Percentiles rank a stretch among this genome's conserved stretches.
phyloP scores from a whole-genome alignment of 805 yeast genomes.

The Wickerhamomyces bisporus region DNA sequence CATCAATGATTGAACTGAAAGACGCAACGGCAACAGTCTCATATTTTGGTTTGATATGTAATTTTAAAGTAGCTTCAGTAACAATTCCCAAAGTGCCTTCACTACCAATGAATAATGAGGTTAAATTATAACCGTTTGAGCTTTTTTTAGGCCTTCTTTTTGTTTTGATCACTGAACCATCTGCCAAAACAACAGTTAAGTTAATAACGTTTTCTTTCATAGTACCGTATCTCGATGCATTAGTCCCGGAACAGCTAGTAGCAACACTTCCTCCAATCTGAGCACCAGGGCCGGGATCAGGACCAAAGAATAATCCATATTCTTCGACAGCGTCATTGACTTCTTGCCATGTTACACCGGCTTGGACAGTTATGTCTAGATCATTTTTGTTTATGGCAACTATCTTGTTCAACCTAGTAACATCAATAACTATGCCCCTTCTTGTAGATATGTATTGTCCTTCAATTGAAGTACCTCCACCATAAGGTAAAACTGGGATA shows the following conservation, averaged over 20 bases:
- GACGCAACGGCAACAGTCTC: slow-evolving; percentile 68
- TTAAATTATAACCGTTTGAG: slow-evolving; percentile 73
- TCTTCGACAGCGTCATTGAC: slow-evolving; percentile 45
- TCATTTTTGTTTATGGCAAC: slow-evolving; percentile 54
- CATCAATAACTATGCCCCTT: slow-evolving; percentile 52
- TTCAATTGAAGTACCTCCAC: slow-evolving; percentile 64
- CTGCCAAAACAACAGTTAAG: slow-evolving; percentile 71
- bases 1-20: slow-evolving; percentile 63
- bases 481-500: slow-evolving; percentile 58
- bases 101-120: slow-evolving; percentile 67
- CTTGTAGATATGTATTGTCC: slow-evolving; percentile 63
- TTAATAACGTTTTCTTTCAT: slow-evolving; percentile 67
- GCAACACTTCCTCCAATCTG: slow-evolving; percentile 74
- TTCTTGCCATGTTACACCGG: slow-evolving; percentile 77
- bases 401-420: slow-evolving; percentile 55
- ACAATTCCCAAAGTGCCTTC: slow-evolving; percentile 79
- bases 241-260: slow-evolving; percentile 76
- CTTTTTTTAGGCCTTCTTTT: slow-evolving; percentile 68
- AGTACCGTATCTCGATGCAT: slow-evolving; percentile 73
- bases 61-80: slow-evolving; percentile 69
- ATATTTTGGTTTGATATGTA: slow-evolving; percentile 55
- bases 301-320: slow-evolving; percentile 58
- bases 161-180: slow-evolving; percentile 72
- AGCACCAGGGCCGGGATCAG: slow-evolving; percentile 79
- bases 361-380: slow-evolving; percentile 66